Percentiles rank a stretch among this genome's conserved stretches.
These are phyloP conservation scores for Kwoniella shivajii DNA, from an alignment of 1,284 basidiomycete species.

Conservation along the genomic window DNA sequence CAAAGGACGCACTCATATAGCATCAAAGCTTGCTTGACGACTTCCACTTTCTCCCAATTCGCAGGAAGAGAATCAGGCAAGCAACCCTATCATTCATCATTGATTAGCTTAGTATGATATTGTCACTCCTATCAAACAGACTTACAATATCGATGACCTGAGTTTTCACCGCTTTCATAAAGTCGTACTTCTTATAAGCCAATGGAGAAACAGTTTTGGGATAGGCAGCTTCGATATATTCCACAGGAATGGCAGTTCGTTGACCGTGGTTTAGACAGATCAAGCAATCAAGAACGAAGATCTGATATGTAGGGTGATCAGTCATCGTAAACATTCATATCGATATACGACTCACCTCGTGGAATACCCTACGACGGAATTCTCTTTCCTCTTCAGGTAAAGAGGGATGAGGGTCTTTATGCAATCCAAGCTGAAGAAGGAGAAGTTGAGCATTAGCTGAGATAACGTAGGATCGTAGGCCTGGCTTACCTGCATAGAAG, in stretches of 20 bases:
- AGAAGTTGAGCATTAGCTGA: background rate
- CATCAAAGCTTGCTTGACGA: conserved; percentile 28
- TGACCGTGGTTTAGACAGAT: conserved; percentile 48
- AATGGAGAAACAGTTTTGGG: conserved; percentile 24
- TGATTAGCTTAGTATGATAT: background rate
- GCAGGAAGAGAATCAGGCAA: conserved; percentile 38
- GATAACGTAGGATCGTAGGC: background rate
- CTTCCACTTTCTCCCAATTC: conserved; percentile 29
- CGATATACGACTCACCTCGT: conserved; percentile 29
- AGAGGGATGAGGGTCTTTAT: conserved; percentile 46
- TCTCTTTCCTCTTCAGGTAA: conserved; percentile 40
- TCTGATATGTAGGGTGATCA: conserved; percentile 6
- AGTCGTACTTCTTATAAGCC: conserved; percentile 36
- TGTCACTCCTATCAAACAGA: too few species aligned
- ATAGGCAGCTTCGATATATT: conserved; percentile 42
- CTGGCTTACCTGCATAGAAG: conserved; percentile 35
- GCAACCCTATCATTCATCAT: conserved; percentile 23
- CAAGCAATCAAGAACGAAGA: conserved; percentile 42
- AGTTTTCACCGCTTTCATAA: conserved; percentile 39
- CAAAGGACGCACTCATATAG: conserved; percentile 31
- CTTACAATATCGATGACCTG: conserved; percentile 39
- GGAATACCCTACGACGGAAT: conserved; percentile 46
- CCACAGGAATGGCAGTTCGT: conserved; percentile 37
- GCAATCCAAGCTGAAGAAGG: conserved; percentile 34
- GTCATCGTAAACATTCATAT: background rate